Evolutionary conservation across 495 filamentous ascomycete species (phyloP).

Genomic region (Jackrogersella minutella): DNA sequence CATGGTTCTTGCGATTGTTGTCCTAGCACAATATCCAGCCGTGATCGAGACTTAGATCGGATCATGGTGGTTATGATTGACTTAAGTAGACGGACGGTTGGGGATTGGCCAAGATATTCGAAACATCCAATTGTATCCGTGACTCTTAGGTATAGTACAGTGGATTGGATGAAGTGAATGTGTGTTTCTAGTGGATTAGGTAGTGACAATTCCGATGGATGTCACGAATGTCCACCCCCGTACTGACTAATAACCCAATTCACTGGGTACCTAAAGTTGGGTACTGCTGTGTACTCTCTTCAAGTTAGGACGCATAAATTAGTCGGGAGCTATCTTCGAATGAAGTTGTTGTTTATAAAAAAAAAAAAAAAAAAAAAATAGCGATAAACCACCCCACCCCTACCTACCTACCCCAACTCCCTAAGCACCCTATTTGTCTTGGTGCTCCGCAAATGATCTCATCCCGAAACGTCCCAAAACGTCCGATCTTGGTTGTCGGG

Average conservation of each 20-base stretch:
- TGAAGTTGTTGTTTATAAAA: neutral
- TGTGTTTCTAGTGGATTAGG: neutral
- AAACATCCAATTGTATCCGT: neutral
- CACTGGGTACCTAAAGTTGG: neutral
- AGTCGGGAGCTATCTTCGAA: too few species aligned
- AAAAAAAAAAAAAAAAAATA: slow-evolving; percentile 1
- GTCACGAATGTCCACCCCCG: neutral
- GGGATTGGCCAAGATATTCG: too few species aligned
- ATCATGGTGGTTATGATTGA: slow-evolving; percentile 17
- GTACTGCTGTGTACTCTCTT: neutral
- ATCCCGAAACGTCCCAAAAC: slow-evolving; percentile 26
- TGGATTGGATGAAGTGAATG: slow-evolving; percentile 7
- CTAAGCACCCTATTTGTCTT: slow-evolving; percentile 26
- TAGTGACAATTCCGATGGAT: neutral
- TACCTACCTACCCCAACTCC: neutral
- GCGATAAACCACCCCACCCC: slow-evolving; percentile 10
- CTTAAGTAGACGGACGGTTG: too few species aligned
- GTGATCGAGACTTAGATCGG: slow-evolving; percentile 16
- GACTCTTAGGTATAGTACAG: slow-evolving; percentile 11
- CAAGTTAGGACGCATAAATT: too few species aligned
- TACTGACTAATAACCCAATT: neutral
- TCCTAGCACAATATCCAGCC: slow-evolving; percentile 16
- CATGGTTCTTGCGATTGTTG: slow-evolving; percentile 24
- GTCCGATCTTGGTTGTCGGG: slow-evolving; percentile 20
- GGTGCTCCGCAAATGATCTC: slow-evolving; percentile 36